These are phyloP conservation scores for Penicillium alfredii DNA, from an alignment of 495 filamentous ascomycete species.

Conservation along the genomic window DNA sequence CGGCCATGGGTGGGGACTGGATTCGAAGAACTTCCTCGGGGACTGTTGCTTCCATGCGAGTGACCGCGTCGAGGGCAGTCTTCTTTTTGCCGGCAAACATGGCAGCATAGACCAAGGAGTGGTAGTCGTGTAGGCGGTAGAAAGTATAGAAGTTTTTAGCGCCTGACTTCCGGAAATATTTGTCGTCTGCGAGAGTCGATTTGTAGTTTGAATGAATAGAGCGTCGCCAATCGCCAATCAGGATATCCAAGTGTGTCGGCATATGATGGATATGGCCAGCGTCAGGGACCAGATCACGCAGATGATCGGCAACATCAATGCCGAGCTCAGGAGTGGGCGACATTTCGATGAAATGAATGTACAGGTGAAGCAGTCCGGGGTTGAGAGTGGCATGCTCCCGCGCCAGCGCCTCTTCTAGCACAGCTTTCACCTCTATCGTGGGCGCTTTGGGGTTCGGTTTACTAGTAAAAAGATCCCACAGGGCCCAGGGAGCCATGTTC, in stretches of 20 bases:
- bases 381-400: constrained; percentile 35
- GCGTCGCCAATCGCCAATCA: constrained; percentile 55
- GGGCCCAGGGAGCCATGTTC: constrained; percentile 56
- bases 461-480: constrained; percentile 54
- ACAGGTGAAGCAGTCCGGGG: constrained; percentile 57
- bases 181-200: constrained; percentile 46
- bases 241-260: constrained; percentile 60
- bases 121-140: constrained; percentile 59
- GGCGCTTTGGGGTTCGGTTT: constrained; percentile 45
- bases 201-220: constrained; percentile 51
- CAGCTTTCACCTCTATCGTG: constrained; percentile 45
- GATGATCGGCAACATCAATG: constrained; percentile 47
- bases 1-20: constrained; percentile 57
- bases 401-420: constrained; percentile 47
- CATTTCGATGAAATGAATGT: constrained; percentile 69
- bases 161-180: constrained; percentile 43
- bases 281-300: constrained; percentile 55
- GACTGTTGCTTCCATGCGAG: constrained; percentile 46
- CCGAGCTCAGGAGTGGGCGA: constrained; percentile 51
- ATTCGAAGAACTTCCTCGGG: constrained; percentile 52
- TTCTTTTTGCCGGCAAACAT: constrained; percentile 56
- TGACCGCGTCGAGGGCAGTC: constrained; percentile 46
- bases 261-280: constrained; percentile 61
- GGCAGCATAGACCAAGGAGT: constrained; percentile 59
- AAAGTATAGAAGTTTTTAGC: constrained; percentile 55